These are phyloP conservation scores for Yarrowia sp. DNA, from an alignment of 805 yeast genomes.

Conservation along the genomic window DNA sequence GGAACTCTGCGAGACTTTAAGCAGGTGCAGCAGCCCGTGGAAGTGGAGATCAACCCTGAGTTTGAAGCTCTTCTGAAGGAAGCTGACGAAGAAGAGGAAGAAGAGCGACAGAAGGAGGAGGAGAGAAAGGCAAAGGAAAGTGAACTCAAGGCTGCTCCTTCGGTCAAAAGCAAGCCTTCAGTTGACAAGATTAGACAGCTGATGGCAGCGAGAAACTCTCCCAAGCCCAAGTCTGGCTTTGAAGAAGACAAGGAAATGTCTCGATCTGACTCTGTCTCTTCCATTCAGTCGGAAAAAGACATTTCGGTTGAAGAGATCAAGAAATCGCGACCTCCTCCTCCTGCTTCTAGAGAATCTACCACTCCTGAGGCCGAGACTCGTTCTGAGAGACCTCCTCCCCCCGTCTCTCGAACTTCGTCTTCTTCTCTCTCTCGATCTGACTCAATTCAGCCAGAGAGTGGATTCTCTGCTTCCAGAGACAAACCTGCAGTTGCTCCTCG, in stretches of 20 bases:
- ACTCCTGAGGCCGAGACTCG: constrained; percentile 7
- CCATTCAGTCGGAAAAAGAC: constrained; percentile 32
- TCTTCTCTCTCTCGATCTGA: constrained; percentile 27
- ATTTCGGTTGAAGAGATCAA: background rate
- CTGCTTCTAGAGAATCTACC: background rate
- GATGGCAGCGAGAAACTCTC: constrained; percentile 37
- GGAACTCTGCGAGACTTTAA: constrained; percentile 40
- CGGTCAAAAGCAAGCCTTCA: constrained; percentile 30
- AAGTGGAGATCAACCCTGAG: constrained; percentile 23
- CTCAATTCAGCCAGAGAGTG: constrained; percentile 33
- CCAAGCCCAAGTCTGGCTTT: constrained; percentile 3
- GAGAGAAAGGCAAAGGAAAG: background rate
- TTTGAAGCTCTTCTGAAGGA: constrained; percentile 13
- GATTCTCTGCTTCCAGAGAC: background rate
- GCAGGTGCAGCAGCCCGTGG: constrained; percentile 18
- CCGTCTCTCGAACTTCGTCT: background rate
- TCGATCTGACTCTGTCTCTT: constrained; percentile 6
- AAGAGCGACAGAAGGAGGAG: background rate
- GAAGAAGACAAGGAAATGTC: background rate
- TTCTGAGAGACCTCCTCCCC: constrained; percentile 15
- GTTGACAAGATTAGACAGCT: constrained; percentile 33
- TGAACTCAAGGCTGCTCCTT: background rate
- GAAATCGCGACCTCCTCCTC: constrained; percentile 13
- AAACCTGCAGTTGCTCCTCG: background rate
- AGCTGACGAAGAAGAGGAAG: constrained; percentile 28